A percentile compares a stretch with the other conserved stretches of the same genome.
Conservation (phyloP, 2,329 filamentous ascomycete genomes). For the Mariannaea elegans region DNA sequence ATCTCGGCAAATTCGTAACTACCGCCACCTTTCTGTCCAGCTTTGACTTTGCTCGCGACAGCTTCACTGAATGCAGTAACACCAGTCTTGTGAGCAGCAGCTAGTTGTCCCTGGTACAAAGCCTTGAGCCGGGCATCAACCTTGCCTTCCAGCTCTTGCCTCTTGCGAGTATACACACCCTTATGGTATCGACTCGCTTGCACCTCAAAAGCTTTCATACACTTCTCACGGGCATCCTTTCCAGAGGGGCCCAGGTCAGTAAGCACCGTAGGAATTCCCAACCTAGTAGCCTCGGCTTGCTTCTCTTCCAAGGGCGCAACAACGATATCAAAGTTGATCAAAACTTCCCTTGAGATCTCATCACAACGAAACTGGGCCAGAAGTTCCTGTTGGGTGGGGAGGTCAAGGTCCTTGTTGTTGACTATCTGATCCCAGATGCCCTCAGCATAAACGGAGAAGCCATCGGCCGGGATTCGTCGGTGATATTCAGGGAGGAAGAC, state of each 20-base stretch:
- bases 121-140: conserved; percentile 88
- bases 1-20: conserved; percentile 96
- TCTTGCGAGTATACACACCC: conserved; percentile 89
- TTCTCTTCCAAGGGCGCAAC: conserved; percentile 86
- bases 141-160: conserved; percentile 83
- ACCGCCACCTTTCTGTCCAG: conserved; percentile 89
- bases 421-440: conserved; percentile 99
- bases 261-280: conserved; percentile 79
- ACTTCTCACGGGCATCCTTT: conserved; percentile 74
- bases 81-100: conserved; percentile 87
- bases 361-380: conserved; percentile 97
- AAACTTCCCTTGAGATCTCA: conserved; percentile 91
- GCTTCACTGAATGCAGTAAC: conserved; percentile 86
- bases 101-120: conserved; percentile 87
- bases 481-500: conserved; percentile 96
- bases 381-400: conserved; percentile 96
- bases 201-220: conserved; percentile 84
- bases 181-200: conserved; percentile 97
- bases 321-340: conserved; percentile 82
- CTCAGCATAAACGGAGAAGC: conserved; percentile 93
- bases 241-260: conserved; percentile 79
- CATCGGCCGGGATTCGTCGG: conserved; percentile 92
- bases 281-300: conserved; percentile 76
- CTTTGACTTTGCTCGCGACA: conserved; percentile 86
- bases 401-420: conserved; percentile 96